Evolutionary conservation across 768 basidiomycete genomes (phyloP), one percentile per base, ranked within the genome.

Genomic region (Russula abietina): DNA sequence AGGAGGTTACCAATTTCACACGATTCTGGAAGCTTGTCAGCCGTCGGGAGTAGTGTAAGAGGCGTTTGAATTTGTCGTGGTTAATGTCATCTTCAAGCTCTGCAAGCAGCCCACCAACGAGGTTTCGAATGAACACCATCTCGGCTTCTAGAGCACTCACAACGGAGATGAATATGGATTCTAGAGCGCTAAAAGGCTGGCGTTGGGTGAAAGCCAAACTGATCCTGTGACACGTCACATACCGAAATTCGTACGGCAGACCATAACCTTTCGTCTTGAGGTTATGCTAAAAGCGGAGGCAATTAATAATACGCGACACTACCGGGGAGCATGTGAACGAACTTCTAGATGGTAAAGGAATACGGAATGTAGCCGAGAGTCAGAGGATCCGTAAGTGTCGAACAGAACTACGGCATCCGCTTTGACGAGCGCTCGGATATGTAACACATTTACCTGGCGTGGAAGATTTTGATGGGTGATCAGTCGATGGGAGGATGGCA

Each of bases 81-180:
- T 96, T 92, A 69, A 98, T 97, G 70, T 95, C 89, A 63, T 93
- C 92, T 71, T 98, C 96, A 55, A 98, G 81, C 73, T 96, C 95
- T 19, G 91, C 91, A 33, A 98, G 78, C 11, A 98, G 78, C 4
- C 92, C 89, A 57, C 91, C 90, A 56, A 98, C 90, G 41, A 97
- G 84, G 65, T 89, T 88, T 38, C 95, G 86, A 56, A 93, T 91
- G 71, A 95, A 95, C 16, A 88, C 88, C 89, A 98, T 90, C 76
- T 98, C 96, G 36, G 93, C 93, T 76, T 98, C 96, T 26, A 98
- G 79, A 5, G 96, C 94, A 67, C 89, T 91, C 60, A 95, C 76
- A 11, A 96, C 92, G 45, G 93, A 96, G 46, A 96, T 82, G 48
- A 98, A 79, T 61, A 97, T 87, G 1, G 94, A 95, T 69, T 98